phyloP scores from a whole-genome alignment of 2,329 filamentous ascomycete species.

The Monosporascus sp. region DNA sequence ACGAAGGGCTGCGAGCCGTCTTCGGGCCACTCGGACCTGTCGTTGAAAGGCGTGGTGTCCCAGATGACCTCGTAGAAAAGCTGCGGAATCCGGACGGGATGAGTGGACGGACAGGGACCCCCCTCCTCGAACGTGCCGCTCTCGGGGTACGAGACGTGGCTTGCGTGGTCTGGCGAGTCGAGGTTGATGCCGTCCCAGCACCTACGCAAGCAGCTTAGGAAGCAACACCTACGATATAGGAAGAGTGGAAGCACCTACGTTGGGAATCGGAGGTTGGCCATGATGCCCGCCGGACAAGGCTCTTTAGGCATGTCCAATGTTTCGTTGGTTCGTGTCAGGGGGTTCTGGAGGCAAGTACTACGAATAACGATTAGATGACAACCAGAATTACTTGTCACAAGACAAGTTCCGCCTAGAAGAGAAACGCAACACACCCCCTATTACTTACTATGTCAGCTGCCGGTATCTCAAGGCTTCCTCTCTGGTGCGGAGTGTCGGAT shows the following conservation, averaged over 20 bases:
- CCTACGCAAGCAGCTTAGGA: neutral
- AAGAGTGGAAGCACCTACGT: conserved; percentile 12
- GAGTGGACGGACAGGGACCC: conserved; percentile 33
- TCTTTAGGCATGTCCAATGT: conserved; percentile 28
- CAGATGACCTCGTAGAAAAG: conserved; percentile 18
- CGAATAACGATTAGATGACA: neutral
- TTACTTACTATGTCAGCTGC: conserved; percentile 31
- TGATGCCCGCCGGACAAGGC: conserved; percentile 25
- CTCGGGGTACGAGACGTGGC: conserved; percentile 43
- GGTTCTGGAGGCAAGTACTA: conserved; percentile 30
- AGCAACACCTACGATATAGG: too few species aligned
- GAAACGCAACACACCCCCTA: neutral
- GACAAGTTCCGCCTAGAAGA: neutral
- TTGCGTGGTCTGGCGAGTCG: conserved; percentile 40
- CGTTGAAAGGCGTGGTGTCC: conserved; percentile 14
- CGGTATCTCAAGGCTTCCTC: conserved; percentile 30
- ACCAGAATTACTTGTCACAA: neutral
- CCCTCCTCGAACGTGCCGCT: conserved; percentile 21
- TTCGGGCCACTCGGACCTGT: conserved; percentile 4
- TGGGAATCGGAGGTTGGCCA: conserved; percentile 38
- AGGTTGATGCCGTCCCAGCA: conserved; percentile 48
- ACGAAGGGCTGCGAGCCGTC: conserved; percentile 23
- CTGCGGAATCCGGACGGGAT: conserved; percentile 15
- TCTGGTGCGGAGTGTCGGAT: conserved; percentile 27
- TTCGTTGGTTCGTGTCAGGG: conserved; percentile 28